Evolutionary conservation across 305 asterid genomes (phyloP), one percentile per base, ranked within the genome.

Genomic region (Fraxinus platypoda): DNA sequence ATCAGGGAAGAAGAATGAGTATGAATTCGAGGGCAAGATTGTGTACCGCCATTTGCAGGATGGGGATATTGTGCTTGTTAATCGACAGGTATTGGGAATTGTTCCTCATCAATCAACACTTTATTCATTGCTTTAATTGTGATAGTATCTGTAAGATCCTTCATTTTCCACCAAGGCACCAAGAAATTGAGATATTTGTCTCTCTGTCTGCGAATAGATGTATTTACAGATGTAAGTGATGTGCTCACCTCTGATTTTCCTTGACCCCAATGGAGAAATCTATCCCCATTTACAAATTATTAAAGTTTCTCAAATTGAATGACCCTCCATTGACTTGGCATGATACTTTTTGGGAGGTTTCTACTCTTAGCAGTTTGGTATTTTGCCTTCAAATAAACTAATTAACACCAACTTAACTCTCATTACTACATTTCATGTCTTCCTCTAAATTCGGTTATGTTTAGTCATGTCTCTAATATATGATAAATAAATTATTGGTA

Each of bases 21-120:
- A 88, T 86, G 98, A 92, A 68, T 88, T 91, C 85, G 99, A 96
- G 89, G 95, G 99, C 21, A 96, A 94, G 88, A 81, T 78, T 80
- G 98, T 96, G 64, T 80, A 82, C 84, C 97, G 99, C 72, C 99
- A 96, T 90, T 87, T 96, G 91, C 94, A 88, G 86, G 99, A 96
- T 86, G 99, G 99, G 70, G 99, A 96, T 87, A 87, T 96, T 81
- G 99, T 96, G 82, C 98, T 96, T 83, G 98, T 94, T 70, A 96
- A 96, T 88, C 90, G 99, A 26, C 99, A 96, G 98, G 99, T 96
- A 85, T 70, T 68, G 72, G 64, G 75, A 81, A 37, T 26, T 74
- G 81, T 38, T 82, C 80, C 68, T 77, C 74, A 74, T 81, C 26
- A 57, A 76, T 77, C 78, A 34, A 25, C 62, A 73, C 2, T 37